phyloP scores from a whole-genome alignment of 139 green algal genomes.

The Volvox reticuliferus region DNA sequence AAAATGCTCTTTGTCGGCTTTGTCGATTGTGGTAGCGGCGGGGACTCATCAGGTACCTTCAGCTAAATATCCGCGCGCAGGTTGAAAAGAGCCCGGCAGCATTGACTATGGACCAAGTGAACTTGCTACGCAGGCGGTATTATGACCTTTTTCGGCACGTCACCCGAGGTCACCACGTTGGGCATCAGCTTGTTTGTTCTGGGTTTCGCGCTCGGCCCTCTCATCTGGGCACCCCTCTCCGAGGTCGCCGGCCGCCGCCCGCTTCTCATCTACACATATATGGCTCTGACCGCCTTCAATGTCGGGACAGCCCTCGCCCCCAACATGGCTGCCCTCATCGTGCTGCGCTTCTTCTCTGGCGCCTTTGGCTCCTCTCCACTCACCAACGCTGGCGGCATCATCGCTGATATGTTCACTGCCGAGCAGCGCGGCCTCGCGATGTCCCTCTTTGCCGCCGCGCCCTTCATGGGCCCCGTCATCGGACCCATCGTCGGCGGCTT shows the following conservation, averaged over 20 bases:
- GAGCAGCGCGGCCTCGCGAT: slow-evolving; percentile 28
- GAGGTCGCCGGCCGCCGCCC: slow-evolving; percentile 19
- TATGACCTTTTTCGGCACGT: background rate
- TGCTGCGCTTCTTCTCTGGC: slow-evolving; percentile 43
- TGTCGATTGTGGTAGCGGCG: too few relatives aligned
- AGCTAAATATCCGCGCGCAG: too few relatives aligned
- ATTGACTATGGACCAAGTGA: too few relatives aligned
- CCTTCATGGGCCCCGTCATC: slow-evolving; percentile 44
- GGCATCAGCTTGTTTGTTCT: slow-evolving; percentile 35
- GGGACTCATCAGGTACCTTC: too few relatives aligned
- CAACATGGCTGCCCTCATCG: slow-evolving; percentile 14
- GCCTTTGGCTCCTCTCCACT: slow-evolving; percentile 35
- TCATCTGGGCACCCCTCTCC: slow-evolving; percentile 33
- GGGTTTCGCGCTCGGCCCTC: slow-evolving; percentile 22
- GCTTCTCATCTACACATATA: slow-evolving; percentile 11
- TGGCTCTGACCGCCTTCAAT: slow-evolving; percentile 12
- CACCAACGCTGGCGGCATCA: slow-evolving; percentile 37
- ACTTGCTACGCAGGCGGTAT: background rate
- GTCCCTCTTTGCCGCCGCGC: slow-evolving; percentile 25
- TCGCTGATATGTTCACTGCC: slow-evolving; percentile 36
- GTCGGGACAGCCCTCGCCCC: background rate
- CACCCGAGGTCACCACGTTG: background rate
- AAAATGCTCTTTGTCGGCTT: too few relatives aligned
- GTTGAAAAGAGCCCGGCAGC: too few relatives aligned
- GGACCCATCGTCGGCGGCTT: slow-evolving; percentile 41